Evolutionary conservation across 371 early-diverging fungal species (phyloP), one percentile per base, ranked within the genome.

Genomic region (Mortierella sp.): DNA sequence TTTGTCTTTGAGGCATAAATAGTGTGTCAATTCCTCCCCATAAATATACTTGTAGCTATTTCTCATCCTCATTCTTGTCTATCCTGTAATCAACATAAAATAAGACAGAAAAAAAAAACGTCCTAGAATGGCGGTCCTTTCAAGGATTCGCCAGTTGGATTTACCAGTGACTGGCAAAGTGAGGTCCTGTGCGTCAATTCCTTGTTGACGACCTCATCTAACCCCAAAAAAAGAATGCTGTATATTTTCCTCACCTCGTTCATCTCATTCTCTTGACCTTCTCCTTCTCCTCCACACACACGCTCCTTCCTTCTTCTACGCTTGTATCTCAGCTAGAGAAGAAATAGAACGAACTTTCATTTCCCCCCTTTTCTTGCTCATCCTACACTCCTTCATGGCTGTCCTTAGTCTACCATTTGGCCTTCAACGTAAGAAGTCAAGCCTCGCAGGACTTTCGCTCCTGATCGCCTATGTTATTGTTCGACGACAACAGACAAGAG

Each of bases 1-100:
- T 87, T 98, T 68, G 93, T 93, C 83, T 93, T 97, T 64, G 95
- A 94, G 76, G 92, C 90, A 87, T 96, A 93, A 90, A 70, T 64
- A 12, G 17, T 31, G 19, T 0, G 10, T 28, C 35, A 12, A 40
- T 40, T 43, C 23, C 15, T 37, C 42, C 28, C 19, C 22, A n/a
- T 10, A 32, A 42, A n/a, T n/a, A n/a, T 26, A 17, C 42, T 65
- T 26, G 28, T 35, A 37, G 26, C 19, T 53, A 23, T 53, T 31
- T 40, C 34, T 69, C n/a, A n/a, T n/a, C 53, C 28, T 53, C 53
- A 53, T 34, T 69, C 34, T 34, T 57, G 40, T 51, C 56, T 29
- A 29, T 35, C 58, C 26, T 22, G 8, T 57, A 57, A 57, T 57
- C 6, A n/a, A 22, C 22, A 57, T 34, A 57, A 57, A 47, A 7